Evolutionary conservation across 345 rosid species (phyloP), one percentile per base, ranked within the genome.

Genomic region (Microthlaspi erraticum): DNA sequence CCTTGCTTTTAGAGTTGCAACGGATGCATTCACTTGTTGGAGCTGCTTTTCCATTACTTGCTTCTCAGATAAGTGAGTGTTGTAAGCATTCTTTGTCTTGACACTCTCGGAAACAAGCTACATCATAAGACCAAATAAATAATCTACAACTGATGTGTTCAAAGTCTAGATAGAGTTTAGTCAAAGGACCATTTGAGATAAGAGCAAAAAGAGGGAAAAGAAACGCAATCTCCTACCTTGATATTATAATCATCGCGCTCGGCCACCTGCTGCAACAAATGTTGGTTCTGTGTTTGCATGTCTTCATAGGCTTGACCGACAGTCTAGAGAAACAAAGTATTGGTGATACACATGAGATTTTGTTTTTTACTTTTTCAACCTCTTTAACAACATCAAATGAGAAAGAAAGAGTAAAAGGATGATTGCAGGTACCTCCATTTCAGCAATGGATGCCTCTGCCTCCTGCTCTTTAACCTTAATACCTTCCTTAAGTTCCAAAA

Each of bases 101-200:
- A 91, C 96, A 42, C 97, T 94, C 82, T 94, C 99, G 19, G 99
- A 94, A 64, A 94, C 99, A 73, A 94, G 93, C 99, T 94, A 85
- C 83, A 84, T 16, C 43, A 58, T 34, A 44, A 44, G 69, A 51
- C 50, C 60, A 56, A 48, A 68, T 32, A 68, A 50, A 52, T 37
- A 42, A 63, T 54, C 34, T 36, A 11, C 8, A 39, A 11, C 14
- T 33, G 39, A 69, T 46, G 45, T 37, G 14, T 10, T 60, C 53
- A 64, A 77, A 52, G 29, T 39, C 78, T 72, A 63, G 37, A 34
- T 26, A 26, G 32, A 66, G 33, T 33, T 4, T 8, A 23, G 37
- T 7, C 51, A 29, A 62, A 48, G 60, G 46, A n/a, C n/a, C n/a
- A n/a, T 43, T 23, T 44, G 41, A 53, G 34, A 61, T 37, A 60